Evolutionary conservation across 805 yeast genomes (phyloP).

Genomic region (Kodamaea sagamina): DNA sequence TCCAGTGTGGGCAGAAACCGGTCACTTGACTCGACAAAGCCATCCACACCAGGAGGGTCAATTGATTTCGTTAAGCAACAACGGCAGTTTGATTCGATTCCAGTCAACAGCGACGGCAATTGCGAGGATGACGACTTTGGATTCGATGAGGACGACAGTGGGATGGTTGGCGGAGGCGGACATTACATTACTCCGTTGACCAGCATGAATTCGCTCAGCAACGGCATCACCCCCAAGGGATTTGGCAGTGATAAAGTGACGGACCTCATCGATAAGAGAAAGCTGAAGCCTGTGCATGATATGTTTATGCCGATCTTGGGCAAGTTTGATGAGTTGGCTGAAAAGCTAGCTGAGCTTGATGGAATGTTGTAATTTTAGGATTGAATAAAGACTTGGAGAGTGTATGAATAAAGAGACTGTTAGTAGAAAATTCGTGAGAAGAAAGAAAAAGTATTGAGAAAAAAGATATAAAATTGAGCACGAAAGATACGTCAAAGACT

Average conservation of each 20-base stretch:
- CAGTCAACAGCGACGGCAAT: background rate
- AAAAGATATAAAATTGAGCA: no score
- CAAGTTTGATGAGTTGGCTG: conserved; percentile 47
- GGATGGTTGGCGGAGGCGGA: background rate
- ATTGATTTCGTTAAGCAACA: background rate
- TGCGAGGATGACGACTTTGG: conserved; percentile 12
- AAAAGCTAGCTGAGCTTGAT: conserved; percentile 41
- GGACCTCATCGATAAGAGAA: conserved; percentile 22
- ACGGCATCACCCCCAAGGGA: conserved; percentile 13
- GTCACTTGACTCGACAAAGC: background rate
- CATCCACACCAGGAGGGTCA: background rate
- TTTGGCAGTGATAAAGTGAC: conserved; percentile 11
- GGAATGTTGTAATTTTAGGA: conserved; percentile 15
- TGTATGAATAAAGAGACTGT: no score
- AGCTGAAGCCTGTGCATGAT: conserved; percentile 45
- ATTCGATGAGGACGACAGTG: conserved; percentile 5
- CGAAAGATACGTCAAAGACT: no score
- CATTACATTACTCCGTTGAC: conserved; percentile 36
- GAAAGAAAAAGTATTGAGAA: background rate
- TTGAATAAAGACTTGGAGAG: background rate
- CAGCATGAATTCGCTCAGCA: conserved; percentile 33
- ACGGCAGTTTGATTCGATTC: background rate
- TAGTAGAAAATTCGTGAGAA: no score
- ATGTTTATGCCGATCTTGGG: conserved; percentile 60
- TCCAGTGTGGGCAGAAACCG: conserved; percentile 1